Conservation (phyloP, 2,329 filamentous ascomycete genomes). For the Epichloe festucae region DNA sequence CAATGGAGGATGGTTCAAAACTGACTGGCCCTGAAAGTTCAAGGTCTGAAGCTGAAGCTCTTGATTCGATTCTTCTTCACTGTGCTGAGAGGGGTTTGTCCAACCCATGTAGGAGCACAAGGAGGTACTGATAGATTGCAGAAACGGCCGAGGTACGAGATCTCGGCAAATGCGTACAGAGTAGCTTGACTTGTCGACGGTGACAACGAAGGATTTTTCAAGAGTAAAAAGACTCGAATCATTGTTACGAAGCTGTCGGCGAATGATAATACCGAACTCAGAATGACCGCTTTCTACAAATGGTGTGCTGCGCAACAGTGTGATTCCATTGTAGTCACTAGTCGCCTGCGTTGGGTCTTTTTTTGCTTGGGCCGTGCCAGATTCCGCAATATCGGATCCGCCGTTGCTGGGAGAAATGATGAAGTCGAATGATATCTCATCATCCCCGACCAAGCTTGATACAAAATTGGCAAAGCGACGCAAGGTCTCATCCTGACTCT, state of each 20-base stretch:
- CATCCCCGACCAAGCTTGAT: not conserved
- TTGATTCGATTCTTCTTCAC: not conserved
- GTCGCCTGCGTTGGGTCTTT: not conserved
- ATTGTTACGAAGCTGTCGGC: not conserved
- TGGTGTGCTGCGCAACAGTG: not conserved
- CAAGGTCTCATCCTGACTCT: not conserved
- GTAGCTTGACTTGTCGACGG: not conserved
- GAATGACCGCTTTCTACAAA: not conserved
- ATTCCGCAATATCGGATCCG: not conserved
- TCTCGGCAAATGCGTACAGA: not conserved
- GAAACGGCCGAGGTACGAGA: not conserved
- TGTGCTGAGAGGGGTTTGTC: not conserved
- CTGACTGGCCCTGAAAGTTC: not conserved
- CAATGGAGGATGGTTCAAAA: not conserved
- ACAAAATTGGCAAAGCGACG: not conserved
- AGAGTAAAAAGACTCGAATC: not conserved
- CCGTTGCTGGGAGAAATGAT: not conserved
- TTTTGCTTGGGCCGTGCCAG: not conserved
- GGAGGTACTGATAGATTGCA: not conserved
- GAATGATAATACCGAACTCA: not conserved
- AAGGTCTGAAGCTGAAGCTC: not conserved
- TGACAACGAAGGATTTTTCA: not conserved
- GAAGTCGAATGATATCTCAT: constrained; percentile 3
- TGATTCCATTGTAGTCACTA: not conserved
- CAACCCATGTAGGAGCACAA: not conserved